Conservation (phyloP, 140 eudicot species). For the Cichorium intybus region DNA sequence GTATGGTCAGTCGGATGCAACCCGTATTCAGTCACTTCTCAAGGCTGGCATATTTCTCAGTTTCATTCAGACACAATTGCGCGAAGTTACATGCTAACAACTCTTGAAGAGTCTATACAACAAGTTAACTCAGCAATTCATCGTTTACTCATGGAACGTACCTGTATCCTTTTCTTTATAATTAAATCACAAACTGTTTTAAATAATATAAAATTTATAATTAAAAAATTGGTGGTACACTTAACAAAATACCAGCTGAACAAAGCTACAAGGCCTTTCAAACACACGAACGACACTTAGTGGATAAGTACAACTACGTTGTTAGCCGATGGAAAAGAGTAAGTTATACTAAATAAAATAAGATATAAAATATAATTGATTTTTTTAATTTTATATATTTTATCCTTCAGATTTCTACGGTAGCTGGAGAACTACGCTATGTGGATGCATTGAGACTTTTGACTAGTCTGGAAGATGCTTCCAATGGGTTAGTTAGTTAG, state of each 20-base stretch:
- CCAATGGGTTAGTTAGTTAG: constrained; percentile 64
- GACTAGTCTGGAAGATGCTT: constrained; percentile 72
- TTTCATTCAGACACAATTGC: constrained; percentile 87
- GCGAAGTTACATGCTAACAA: constrained; percentile 81
- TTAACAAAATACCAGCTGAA: constrained; percentile 55
- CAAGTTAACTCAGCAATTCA: constrained; percentile 83
- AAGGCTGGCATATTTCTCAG: constrained; percentile 81
- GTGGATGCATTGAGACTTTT: constrained; percentile 83
- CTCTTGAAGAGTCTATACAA: constrained; percentile 92
- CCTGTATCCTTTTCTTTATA: constrained; percentile 88
- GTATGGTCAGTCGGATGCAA: constrained; percentile 93
- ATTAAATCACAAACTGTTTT: too few species aligned
- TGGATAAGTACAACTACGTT: constrained; percentile 84
- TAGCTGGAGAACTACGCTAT: constrained; percentile 78
- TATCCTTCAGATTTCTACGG: constrained; percentile 63
- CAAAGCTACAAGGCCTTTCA: constrained; percentile 80
- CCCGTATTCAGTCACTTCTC: constrained; percentile 80
- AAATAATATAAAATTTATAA: too few species aligned
- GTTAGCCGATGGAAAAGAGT: constrained; percentile 95
- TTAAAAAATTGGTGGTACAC: constrained; percentile 41
- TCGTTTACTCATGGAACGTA: constrained; percentile 63
- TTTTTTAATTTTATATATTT: background rate
- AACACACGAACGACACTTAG: constrained; percentile 69
- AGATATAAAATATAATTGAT: background rate
- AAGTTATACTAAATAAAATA: constrained; percentile 28